phyloP scores from a whole-genome alignment of 148 eudicot species.

The Rhododendron henanense region DNA sequence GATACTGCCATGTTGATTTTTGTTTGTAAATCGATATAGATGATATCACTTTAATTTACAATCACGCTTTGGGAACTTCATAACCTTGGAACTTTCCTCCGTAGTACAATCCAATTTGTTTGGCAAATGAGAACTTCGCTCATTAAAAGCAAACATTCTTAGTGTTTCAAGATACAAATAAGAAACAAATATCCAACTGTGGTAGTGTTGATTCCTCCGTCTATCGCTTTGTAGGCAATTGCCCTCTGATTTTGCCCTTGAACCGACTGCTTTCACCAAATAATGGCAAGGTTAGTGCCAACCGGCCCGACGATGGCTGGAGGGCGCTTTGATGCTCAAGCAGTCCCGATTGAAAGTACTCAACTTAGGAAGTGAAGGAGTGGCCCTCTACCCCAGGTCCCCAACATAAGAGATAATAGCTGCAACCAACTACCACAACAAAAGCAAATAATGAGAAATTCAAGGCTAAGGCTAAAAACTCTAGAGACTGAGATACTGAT shows the following conservation, averaged over 20 bases:
- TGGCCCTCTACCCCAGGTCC: neutral
- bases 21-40: neutral
- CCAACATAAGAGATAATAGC: neutral
- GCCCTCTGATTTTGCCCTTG: neutral
- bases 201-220: neutral
- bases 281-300: neutral
- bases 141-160: neutral
- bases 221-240: neutral
- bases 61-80: neutral
- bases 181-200: neutral
- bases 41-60: neutral
- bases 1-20: neutral
- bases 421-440: neutral
- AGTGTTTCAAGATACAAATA: neutral
- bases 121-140: neutral
- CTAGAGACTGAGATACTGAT: neutral
- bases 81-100: neutral
- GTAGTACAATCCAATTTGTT: neutral
- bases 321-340: neutral
- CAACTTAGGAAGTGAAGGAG: no score
- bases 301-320: neutral
- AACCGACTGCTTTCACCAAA: neutral
- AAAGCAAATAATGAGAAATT: no score
- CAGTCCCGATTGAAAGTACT: neutral
- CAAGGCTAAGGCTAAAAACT: no score